These are phyloP conservation scores for Proliferodiscus dingleyae DNA, from an alignment of 2,329 filamentous ascomycete genomes.

Conservation along the genomic window DNA sequence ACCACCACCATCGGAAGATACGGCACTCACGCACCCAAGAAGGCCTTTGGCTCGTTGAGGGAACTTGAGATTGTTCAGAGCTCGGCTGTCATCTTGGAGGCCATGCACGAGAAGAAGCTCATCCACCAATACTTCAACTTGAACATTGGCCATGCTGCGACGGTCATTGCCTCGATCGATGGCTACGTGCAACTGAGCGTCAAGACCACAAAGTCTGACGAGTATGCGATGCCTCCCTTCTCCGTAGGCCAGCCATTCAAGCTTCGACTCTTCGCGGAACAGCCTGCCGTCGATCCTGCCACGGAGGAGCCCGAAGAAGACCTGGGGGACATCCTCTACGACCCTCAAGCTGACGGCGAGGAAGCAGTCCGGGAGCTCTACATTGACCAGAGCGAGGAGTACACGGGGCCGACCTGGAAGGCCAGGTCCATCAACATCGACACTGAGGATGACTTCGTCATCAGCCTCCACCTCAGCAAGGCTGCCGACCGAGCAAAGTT, in stretches of 20 bases:
- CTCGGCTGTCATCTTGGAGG: slow-evolving; percentile 1
- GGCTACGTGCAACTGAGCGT: not conserved
- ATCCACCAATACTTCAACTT: not conserved
- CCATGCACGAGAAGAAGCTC: not conserved
- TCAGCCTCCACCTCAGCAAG: not conserved
- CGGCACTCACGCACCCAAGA: not conserved
- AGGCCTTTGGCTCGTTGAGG: not conserved
- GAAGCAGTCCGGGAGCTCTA: not conserved
- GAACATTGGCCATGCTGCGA: not conserved
- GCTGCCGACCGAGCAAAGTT: not conserved
- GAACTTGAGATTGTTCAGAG: not conserved
- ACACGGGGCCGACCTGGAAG: not conserved
- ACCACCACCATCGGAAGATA: not conserved
- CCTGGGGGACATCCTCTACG: not conserved
- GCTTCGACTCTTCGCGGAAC: not conserved
- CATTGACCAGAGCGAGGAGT: not conserved
- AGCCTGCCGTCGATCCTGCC: not conserved
- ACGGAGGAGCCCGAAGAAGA: not conserved
- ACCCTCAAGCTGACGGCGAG: not conserved
- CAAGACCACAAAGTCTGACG: not conserved
- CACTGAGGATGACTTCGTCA: not conserved
- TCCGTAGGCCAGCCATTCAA: not conserved
- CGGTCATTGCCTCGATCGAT: not conserved
- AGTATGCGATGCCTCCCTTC: not conserved
- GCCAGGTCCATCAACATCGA: not conserved